Percentiles rank a stretch among this genome's conserved stretches.
phyloP scores from a whole-genome alignment of 805 yeast species.

The Ogataea allantospora region DNA sequence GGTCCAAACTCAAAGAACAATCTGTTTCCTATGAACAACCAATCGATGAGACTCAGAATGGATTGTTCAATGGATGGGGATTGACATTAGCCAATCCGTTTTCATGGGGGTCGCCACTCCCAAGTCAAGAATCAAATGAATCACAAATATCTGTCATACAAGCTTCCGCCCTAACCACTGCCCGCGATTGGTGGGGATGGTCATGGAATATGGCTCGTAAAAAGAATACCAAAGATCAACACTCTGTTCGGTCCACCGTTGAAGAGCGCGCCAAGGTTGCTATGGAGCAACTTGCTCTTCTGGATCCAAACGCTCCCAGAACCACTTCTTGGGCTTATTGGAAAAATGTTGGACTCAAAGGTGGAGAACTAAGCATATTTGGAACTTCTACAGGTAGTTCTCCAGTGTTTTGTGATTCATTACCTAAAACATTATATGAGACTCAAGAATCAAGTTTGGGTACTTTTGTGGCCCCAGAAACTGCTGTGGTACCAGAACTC shows the following conservation, averaged over 20 bases:
- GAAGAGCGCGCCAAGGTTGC: constrained; percentile 27
- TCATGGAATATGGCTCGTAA: constrained; percentile 4
- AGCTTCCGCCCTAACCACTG: not conserved
- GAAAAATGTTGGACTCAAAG: constrained; percentile 4
- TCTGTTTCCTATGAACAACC: constrained; percentile 4
- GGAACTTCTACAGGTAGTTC: constrained; percentile 30
- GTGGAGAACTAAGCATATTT: constrained; percentile 29
- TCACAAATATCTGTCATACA: not conserved
- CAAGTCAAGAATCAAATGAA: not conserved
- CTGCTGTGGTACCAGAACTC: constrained; percentile 29
- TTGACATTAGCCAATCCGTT: constrained; percentile 14
- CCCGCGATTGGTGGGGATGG: constrained; percentile 10
- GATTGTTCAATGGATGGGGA: constrained; percentile 5
- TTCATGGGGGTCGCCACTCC: not conserved
- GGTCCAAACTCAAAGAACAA: constrained; percentile 21
- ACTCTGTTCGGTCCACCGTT: constrained; percentile 9
- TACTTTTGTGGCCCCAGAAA: not conserved
- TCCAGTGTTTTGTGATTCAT: constrained; percentile 25
- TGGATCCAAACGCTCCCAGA: constrained; percentile 20
- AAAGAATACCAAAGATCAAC: constrained; percentile 1
- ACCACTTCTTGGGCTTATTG: constrained; percentile 33
- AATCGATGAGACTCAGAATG: not conserved
- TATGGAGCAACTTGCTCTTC: constrained; percentile 21
- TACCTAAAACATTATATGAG: constrained; percentile 33
- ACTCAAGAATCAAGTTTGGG: constrained; percentile 23